phyloP scores from a whole-genome alignment of 1,284 basidiomycete species.

The Puccinia hordei region DNA sequence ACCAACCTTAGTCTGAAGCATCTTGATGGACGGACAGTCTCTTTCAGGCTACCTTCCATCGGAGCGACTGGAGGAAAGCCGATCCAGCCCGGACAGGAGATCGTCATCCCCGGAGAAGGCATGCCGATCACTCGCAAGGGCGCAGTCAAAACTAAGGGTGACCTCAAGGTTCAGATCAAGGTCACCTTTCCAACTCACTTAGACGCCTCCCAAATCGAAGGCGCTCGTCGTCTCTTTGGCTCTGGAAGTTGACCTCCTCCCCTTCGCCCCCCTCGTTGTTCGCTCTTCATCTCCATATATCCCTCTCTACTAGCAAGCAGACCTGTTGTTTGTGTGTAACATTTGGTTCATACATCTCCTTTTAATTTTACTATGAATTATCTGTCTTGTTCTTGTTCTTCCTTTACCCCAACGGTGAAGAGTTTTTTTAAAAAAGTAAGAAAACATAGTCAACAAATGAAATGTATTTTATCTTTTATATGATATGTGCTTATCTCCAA shows the following conservation, averaged over 20 bases:
- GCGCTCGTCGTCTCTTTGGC: constrained; percentile 61
- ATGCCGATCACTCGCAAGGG: constrained; percentile 87
- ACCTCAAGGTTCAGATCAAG: constrained; percentile 80
- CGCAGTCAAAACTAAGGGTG: constrained; percentile 73
- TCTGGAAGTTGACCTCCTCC: background rate
- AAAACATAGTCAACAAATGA: background rate
- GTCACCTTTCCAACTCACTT: constrained; percentile 78
- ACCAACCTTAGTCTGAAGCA: constrained; percentile 66
- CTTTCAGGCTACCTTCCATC: constrained; percentile 67
- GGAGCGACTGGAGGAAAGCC: constrained; percentile 61
- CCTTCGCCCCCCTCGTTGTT: background rate
- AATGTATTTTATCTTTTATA: constrained; percentile 11
- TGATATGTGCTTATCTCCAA: too few species aligned
- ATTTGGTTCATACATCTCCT: background rate
- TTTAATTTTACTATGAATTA: background rate
- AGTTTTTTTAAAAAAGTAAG: background rate
- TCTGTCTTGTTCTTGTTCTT: background rate
- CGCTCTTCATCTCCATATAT: background rate
- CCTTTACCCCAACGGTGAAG: background rate
- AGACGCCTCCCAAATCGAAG: constrained; percentile 75
- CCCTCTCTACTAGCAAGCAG: background rate
- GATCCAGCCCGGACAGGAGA: constrained; percentile 77
- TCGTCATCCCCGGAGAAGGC: constrained; percentile 73
- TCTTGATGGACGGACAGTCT: constrained; percentile 76
- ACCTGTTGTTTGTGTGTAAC: background rate